Evolutionary conservation across 1,284 basidiomycete species (phyloP).

Genomic region (Agaricales sp.): DNA sequence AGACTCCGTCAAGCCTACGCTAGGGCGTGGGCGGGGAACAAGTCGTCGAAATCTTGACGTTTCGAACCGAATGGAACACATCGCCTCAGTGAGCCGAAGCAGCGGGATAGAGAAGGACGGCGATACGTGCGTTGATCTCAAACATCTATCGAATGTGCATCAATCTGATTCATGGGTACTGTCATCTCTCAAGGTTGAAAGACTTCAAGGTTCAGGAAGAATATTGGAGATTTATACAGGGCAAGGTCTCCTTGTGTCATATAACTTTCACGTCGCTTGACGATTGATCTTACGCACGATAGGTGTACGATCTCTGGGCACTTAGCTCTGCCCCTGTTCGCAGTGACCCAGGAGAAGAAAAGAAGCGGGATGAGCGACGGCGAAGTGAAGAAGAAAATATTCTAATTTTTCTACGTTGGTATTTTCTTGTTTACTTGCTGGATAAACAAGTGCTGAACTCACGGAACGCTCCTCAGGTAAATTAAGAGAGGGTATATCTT

Average conservation of each 20-base stretch:
- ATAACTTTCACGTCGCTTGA: background rate
- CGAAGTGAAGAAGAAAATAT: slow-evolving; percentile 48
- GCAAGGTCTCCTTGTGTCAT: slow-evolving; percentile 39
- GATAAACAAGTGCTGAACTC: slow-evolving; percentile 4
- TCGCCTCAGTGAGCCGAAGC: slow-evolving; percentile 62
- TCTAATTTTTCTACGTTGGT: slow-evolving; percentile 57
- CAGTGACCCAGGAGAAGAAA: slow-evolving; percentile 16
- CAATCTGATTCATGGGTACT: slow-evolving; percentile 18
- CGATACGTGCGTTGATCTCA: slow-evolving; percentile 48
- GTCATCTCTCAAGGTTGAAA: slow-evolving; percentile 40
- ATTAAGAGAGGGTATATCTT: slow-evolving; percentile 55
- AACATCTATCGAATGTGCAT: slow-evolving; percentile 7
- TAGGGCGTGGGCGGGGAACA: no score
- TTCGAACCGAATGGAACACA: slow-evolving; percentile 47
- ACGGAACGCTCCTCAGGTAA: slow-evolving; percentile 38
- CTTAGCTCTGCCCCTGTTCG: slow-evolving; percentile 14
- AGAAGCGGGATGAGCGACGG: slow-evolving; percentile 23
- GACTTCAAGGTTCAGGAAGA: slow-evolving; percentile 46
- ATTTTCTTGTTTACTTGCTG: slow-evolving; percentile 1
- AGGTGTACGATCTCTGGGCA: slow-evolving; percentile 38
- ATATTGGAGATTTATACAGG: slow-evolving; percentile 50
- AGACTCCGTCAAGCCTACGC: no score
- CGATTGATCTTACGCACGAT: slow-evolving; percentile 5
- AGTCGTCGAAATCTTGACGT: no score
- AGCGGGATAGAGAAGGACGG: slow-evolving; percentile 62